Conservation (phyloP, 2,329 filamentous ascomycete species). For the Alternaria brassicae region DNA sequence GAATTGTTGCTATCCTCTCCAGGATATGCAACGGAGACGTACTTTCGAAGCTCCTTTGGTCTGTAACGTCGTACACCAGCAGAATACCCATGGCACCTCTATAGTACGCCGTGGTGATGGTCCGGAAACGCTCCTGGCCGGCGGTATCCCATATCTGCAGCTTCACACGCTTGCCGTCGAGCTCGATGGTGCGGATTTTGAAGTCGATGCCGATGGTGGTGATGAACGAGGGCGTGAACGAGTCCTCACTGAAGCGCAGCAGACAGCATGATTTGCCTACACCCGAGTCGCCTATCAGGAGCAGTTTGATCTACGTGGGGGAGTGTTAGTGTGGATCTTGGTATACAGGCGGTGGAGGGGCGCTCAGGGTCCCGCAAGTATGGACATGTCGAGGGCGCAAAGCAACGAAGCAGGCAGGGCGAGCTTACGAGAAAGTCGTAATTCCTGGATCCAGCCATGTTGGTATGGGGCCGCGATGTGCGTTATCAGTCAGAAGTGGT, state of each 20-base stretch:
- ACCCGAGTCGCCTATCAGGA: slow-evolving; percentile 95
- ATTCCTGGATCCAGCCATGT: slow-evolving; percentile 96
- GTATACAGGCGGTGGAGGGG: slow-evolving; percentile 13
- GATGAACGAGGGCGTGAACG: slow-evolving; percentile 96
- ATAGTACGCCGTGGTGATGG: slow-evolving; percentile 99
- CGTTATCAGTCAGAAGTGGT: slow-evolving; percentile 23
- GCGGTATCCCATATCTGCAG: slow-evolving; percentile 99
- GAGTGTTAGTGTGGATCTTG: slow-evolving; percentile 22
- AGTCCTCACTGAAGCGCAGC: slow-evolving; percentile 95
- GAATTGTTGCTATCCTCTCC: not conserved
- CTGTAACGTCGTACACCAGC: slow-evolving; percentile 97
- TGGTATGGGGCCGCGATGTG: slow-evolving; percentile 28
- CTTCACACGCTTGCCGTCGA: slow-evolving; percentile 98
- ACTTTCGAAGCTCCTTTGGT: slow-evolving; percentile 96
- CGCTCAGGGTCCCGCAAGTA: slow-evolving; percentile 8
- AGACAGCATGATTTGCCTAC: slow-evolving; percentile 98
- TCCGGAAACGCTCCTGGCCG: slow-evolving; percentile 96
- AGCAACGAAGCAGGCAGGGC: slow-evolving; percentile 10
- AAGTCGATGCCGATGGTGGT: slow-evolving; percentile 99
- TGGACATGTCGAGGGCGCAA: slow-evolving; percentile 6
- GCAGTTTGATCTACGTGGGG: slow-evolving; percentile 81
- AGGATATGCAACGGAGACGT: slow-evolving; percentile 48
- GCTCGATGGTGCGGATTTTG: slow-evolving; percentile 98
- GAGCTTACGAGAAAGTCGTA: slow-evolving; percentile 94
- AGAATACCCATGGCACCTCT: slow-evolving; percentile 97